A percentile compares a stretch with the other conserved stretches of the same genome.
phyloP scores from a whole-genome alignment of 768 basidiomycete species.

The Rubroboletus satanas region DNA sequence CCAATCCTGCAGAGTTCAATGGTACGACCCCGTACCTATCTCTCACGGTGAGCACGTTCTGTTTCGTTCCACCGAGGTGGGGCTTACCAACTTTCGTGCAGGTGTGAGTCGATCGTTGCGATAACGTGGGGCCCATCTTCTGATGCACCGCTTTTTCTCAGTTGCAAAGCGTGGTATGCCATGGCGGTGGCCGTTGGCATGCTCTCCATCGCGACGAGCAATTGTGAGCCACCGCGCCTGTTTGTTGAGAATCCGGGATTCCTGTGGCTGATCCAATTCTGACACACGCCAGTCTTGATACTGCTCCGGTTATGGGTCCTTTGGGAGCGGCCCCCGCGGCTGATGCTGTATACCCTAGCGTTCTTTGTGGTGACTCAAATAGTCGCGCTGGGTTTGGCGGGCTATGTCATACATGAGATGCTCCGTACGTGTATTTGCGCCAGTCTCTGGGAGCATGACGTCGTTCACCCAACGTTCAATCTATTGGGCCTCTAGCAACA shows the following conservation, averaged over 20 bases:
- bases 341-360: slow-evolving; percentile 29
- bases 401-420: slow-evolving; percentile 26
- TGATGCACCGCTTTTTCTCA: slow-evolving; percentile 6
- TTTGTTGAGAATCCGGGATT: not conserved
- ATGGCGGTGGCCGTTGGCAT: slow-evolving; percentile 30
- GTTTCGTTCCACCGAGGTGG: not conserved
- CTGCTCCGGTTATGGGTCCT: slow-evolving; percentile 39
- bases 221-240: slow-evolving; percentile 28
- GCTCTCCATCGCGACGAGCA: slow-evolving; percentile 33
- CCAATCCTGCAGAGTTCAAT: slow-evolving; percentile 19
- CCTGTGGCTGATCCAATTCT: slow-evolving; percentile 3
- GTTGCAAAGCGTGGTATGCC: slow-evolving; percentile 25
- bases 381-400: slow-evolving; percentile 17
- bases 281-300: slow-evolving; percentile 31
- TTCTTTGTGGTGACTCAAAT: slow-evolving; percentile 32
- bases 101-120: slow-evolving; percentile 15
- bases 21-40: slow-evolving; percentile 13
- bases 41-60: slow-evolving; percentile 10
- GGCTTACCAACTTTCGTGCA: not conserved
- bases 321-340: slow-evolving; percentile 27
- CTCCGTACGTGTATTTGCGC: slow-evolving; percentile 22
- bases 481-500: slow-evolving; percentile 9
- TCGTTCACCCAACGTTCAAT: not conserved
- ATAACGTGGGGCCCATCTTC: not conserved
- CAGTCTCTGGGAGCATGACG: not conserved